These are phyloP conservation scores for Fusarium torreyae DNA, from an alignment of 2,329 filamentous ascomycete genomes.

Conservation along the genomic window DNA sequence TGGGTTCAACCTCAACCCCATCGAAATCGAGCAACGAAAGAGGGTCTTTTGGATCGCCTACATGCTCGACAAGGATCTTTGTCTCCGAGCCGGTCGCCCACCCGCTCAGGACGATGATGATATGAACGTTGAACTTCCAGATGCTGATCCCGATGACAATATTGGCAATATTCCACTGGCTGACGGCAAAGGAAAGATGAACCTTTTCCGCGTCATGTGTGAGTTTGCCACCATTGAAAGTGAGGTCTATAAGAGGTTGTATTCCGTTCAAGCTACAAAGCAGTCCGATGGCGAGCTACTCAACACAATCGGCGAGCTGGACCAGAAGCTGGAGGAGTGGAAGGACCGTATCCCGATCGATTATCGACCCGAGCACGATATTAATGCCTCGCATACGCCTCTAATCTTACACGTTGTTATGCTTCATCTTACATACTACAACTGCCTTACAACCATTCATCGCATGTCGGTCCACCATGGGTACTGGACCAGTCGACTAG, in stretches of 20 bases:
- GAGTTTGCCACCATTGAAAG: conserved; percentile 93
- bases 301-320: conserved; percentile 95
- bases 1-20: conserved; percentile 91
- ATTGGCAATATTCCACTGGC: conserved; percentile 94
- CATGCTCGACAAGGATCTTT: conserved; percentile 75
- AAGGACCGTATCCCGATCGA: conserved; percentile 96
- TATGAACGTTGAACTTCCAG: conserved; percentile 97
- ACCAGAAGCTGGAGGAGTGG: conserved; percentile 92
- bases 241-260: conserved; percentile 92
- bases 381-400: conserved; percentile 91
- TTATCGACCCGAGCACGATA: conserved; percentile 97
- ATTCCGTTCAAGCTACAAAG: conserved; percentile 92
- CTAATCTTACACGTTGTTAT: conserved; percentile 96
- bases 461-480: conserved; percentile 98
- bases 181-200: conserved; percentile 92
- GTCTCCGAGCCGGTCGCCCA: conserved; percentile 71
- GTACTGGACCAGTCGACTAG: conserved; percentile 96
- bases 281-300: conserved; percentile 93
- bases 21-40: conserved; percentile 91
- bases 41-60: conserved; percentile 77
- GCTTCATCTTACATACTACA: conserved; percentile 97
- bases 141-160: conserved; percentile 90
- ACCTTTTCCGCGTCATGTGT: conserved; percentile 93
- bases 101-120: conserved; percentile 76
- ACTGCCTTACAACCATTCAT: conserved; percentile 96